A percentile compares a stretch with the other conserved stretches of the same genome.
These are phyloP conservation scores for Termitomyces sp. DNA, from an alignment of 768 basidiomycete genomes.

Conservation along the genomic window DNA sequence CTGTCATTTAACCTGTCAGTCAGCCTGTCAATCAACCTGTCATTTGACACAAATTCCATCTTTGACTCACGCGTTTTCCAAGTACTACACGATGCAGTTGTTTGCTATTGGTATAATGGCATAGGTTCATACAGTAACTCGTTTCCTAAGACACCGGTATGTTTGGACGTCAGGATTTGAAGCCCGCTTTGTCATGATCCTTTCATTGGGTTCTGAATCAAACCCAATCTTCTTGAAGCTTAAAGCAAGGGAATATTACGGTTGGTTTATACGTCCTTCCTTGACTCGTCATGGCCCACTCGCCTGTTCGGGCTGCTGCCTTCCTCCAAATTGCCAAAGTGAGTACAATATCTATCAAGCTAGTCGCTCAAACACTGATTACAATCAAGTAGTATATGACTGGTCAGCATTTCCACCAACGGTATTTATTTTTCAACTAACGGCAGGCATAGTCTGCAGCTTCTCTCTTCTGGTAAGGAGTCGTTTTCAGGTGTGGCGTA, in stretches of 20 bases:
- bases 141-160: background rate
- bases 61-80: too few relatives aligned
- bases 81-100: too few relatives aligned
- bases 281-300: background rate
- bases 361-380: background rate
- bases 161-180: too few relatives aligned
- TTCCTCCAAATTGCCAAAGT: conserved; percentile 1
- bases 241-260: background rate
- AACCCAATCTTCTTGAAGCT: background rate
- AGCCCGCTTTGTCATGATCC: background rate
- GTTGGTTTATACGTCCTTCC: too few relatives aligned
- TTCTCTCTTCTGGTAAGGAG: conserved; percentile 2
- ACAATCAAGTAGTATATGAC: background rate
- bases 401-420: background rate
- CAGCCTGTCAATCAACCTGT: too few relatives aligned
- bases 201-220: background rate
- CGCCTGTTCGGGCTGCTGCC: background rate
- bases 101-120: background rate
- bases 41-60: too few relatives aligned
- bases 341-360: background rate
- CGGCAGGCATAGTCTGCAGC: conserved; percentile 2
- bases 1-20: too few relatives aligned
- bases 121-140: background rate
- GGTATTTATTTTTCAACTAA: background rate
- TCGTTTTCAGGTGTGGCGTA: background rate